A percentile compares a stretch with the other conserved stretches of the same genome.
phyloP scores from a whole-genome alignment of 2,329 filamentous ascomycete genomes.

The Trichophyton verrucosum region DNA sequence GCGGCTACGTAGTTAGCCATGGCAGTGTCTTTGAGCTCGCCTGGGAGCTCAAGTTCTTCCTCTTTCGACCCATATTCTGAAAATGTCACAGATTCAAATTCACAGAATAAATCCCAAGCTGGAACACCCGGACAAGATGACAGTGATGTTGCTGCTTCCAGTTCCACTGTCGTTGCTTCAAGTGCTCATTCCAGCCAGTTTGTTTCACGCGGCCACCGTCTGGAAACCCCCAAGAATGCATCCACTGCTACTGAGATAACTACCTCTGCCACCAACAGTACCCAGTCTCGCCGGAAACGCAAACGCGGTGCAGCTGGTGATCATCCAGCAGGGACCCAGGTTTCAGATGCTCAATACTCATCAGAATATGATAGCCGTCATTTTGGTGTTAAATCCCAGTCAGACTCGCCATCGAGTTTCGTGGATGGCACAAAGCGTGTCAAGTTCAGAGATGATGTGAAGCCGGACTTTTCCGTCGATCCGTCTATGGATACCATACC shows the following conservation, averaged over 20 bases:
- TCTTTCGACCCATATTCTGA: slow-evolving; percentile 15
- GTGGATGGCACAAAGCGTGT: slow-evolving; percentile 13
- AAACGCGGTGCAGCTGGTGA: not conserved
- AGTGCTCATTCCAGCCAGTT: not conserved
- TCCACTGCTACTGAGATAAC: not conserved
- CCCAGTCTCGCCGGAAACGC: slow-evolving; percentile 4
- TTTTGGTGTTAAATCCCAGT: slow-evolving; percentile 2
- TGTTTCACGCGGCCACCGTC: not conserved
- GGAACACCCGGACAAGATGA: slow-evolving; percentile 1
- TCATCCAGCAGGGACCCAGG: not conserved
- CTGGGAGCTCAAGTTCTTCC: slow-evolving; percentile 13
- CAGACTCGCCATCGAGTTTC: slow-evolving; percentile 2
- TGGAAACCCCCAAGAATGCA: not conserved
- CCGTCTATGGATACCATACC: slow-evolving; percentile 3
- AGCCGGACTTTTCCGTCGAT: slow-evolving; percentile 6
- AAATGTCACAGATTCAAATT: slow-evolving; percentile 8
- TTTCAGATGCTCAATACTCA: not conserved
- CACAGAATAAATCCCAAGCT: not conserved
- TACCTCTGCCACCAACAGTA: not conserved
- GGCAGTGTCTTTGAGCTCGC: slow-evolving; percentile 8
- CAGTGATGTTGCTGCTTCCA: not conserved
- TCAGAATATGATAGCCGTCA: slow-evolving; percentile 1
- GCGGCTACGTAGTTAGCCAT: slow-evolving; percentile 10
- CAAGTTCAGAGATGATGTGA: slow-evolving; percentile 10
- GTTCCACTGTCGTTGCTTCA: not conserved